Evolutionary conservation across 257 asterid species (phyloP).

Genomic region (Eustoma russellianum): DNA sequence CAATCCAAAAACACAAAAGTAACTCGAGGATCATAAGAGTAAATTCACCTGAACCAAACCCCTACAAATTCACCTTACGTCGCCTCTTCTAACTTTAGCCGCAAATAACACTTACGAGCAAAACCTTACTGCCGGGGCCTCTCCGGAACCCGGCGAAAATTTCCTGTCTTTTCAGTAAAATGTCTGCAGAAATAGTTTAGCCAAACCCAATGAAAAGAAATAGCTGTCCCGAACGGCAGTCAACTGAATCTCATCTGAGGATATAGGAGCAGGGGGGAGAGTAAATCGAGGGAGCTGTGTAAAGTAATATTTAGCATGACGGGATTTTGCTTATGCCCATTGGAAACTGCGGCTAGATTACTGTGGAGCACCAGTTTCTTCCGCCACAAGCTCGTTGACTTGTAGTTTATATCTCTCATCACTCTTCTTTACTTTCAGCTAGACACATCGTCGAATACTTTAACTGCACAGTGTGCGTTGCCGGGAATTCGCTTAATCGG

Average conservation of each 20-base stretch:
- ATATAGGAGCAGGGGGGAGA: neutral
- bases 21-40: slow-evolving; percentile 25
- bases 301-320: slow-evolving; percentile 52
- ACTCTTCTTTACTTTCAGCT: too few relatives aligned
- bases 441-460: too few relatives aligned
- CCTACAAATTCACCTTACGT: slow-evolving; percentile 21
- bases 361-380: slow-evolving; percentile 99
- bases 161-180: neutral
- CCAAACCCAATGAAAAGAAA: neutral
- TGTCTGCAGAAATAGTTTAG: neutral
- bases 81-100: slow-evolving; percentile 39
- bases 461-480: too few relatives aligned
- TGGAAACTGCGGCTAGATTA: slow-evolving; percentile 89
- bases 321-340: slow-evolving; percentile 91
- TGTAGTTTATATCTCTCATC: slow-evolving; percentile 20
- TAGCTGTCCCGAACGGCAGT: neutral
- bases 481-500: neutral
- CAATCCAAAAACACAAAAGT: neutral
- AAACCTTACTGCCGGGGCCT: slow-evolving; percentile 13
- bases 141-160: slow-evolving; percentile 1
- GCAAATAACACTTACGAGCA: slow-evolving; percentile 18
- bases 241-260: neutral
- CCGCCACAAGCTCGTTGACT: slow-evolving; percentile 96
- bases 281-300: slow-evolving; percentile 45
- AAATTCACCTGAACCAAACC: neutral